These are phyloP conservation scores for Jatropha curcas DNA, from an alignment of 345 rosid genomes.

Conservation along the genomic window DNA sequence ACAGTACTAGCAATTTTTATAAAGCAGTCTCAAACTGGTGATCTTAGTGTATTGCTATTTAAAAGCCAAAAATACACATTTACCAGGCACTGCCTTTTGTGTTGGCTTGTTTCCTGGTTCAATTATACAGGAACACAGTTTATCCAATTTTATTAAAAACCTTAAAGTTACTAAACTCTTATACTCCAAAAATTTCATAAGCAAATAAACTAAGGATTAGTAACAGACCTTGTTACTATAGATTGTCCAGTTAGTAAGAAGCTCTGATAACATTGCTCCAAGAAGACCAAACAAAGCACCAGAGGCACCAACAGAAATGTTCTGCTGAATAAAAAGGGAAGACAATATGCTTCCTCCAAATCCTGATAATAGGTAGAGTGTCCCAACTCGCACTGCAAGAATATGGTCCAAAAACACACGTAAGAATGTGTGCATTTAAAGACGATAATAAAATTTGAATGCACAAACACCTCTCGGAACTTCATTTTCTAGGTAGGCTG, in stretches of 20 bases:
- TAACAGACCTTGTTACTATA: conserved; percentile 70
- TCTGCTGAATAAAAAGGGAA: conserved; percentile 58
- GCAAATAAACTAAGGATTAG: background rate
- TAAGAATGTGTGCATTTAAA: background rate
- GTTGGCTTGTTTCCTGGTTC: background rate
- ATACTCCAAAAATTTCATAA: too few relatives aligned
- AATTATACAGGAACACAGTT: too few relatives aligned
- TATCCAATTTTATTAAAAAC: too few relatives aligned
- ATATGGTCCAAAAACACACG: background rate
- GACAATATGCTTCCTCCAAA: conserved; percentile 83
- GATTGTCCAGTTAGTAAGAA: conserved; percentile 84
- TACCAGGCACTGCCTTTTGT: background rate
- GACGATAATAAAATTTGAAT: background rate
- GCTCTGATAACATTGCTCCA: conserved; percentile 93
- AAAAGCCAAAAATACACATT: background rate
- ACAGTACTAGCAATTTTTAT: background rate
- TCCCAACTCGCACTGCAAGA: conserved; percentile 72
- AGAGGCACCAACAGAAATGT: conserved; percentile 96
- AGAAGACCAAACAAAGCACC: conserved; percentile 99
- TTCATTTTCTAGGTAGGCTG: background rate
- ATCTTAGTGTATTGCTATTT: background rate
- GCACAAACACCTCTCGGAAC: background rate
- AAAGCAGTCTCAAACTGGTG: background rate
- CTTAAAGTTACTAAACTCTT: too few relatives aligned
- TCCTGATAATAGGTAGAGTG: conserved; percentile 76